phyloP scores from a whole-genome alignment of 441 rosid genomes.

The Flueggea neowawraea region DNA sequence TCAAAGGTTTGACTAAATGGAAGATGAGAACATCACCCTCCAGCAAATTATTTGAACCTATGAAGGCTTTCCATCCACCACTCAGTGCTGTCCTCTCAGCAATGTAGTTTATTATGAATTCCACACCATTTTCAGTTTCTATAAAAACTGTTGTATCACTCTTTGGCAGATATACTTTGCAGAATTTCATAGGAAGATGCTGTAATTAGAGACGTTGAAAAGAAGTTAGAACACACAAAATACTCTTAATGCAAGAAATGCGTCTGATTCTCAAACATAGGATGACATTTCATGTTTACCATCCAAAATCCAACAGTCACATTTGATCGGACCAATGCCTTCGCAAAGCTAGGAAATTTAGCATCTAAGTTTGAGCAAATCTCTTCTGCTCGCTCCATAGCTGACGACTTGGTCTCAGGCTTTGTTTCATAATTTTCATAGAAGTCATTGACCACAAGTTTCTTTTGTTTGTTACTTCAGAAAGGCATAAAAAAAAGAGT shows the following conservation, averaged over 20 bases:
- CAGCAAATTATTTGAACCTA: conserved; percentile 27
- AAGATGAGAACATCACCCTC: conserved; percentile 60
- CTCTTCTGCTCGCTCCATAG: conserved; percentile 31
- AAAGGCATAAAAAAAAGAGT: conserved; percentile 3
- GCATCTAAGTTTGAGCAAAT: conserved; percentile 24
- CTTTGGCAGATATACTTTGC: conserved; percentile 50
- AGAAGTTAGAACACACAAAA: conserved; percentile 2
- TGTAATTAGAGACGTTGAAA: conserved; percentile 15
- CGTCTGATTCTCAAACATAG: conserved; percentile 7
- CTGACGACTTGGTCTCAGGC: conserved; percentile 17
- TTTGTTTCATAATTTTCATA: conserved; percentile 9
- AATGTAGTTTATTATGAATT: conserved; percentile 37
- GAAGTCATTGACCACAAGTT: conserved; percentile 21
- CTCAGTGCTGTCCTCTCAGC: conserved; percentile 56
- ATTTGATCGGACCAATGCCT: conserved; percentile 50
- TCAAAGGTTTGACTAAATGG: conserved; percentile 43
- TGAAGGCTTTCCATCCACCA: conserved; percentile 63
- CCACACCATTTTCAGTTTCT: conserved; percentile 47
- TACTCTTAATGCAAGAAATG: not conserved
- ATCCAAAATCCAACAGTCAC: conserved; percentile 54
- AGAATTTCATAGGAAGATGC: conserved; percentile 57
- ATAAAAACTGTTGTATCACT: conserved; percentile 33
- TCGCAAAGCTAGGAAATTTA: conserved; percentile 42
- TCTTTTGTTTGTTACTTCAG: conserved; percentile 30
- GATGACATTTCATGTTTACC: conserved; percentile 30